Conservation (phyloP, 768 basidiomycete species). For the Collybia nuda region DNA sequence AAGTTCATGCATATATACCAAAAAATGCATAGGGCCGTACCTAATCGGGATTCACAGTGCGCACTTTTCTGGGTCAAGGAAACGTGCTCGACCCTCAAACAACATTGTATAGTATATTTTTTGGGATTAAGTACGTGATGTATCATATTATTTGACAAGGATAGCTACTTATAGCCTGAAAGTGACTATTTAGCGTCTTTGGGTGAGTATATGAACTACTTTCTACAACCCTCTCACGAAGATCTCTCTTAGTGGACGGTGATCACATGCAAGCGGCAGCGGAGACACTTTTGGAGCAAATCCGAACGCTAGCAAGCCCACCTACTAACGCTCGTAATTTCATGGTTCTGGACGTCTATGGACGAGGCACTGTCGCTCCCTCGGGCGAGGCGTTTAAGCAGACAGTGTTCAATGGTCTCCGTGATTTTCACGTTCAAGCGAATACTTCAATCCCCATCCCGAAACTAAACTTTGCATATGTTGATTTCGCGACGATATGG, state of each 20-base stretch:
- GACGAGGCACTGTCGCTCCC: conserved; percentile 38
- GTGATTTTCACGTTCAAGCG: conserved; percentile 25
- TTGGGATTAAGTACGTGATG: conserved; percentile 51
- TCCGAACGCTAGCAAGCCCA: conserved; percentile 41
- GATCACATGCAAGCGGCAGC: conserved; percentile 47
- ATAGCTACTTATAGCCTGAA: conserved; percentile 4
- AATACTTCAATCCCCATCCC: conserved; percentile 11
- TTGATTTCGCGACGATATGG: conserved; percentile 50
- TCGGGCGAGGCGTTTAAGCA: conserved; percentile 49
- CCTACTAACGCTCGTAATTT: conserved; percentile 53
- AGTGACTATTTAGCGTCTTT: conserved; percentile 46
- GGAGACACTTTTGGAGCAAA: conserved; percentile 40
- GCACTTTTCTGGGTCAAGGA: conserved; percentile 42
- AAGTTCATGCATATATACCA: conserved; percentile 7
- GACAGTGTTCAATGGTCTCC: conserved; percentile 41
- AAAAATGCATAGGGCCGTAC: not conserved
- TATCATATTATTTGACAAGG: not conserved
- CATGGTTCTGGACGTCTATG: conserved; percentile 50
- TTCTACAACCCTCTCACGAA: not conserved
- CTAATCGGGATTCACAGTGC: conserved; percentile 24
- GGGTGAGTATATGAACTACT: conserved; percentile 22
- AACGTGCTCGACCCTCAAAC: conserved; percentile 43
- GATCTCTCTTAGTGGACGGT: conserved; percentile 35
- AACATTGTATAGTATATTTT: conserved; percentile 52
- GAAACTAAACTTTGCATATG: conserved; percentile 40